Evolutionary conservation across 1,284 basidiomycete genomes (phyloP).

Genomic region (Sphagnurus paluster): DNA sequence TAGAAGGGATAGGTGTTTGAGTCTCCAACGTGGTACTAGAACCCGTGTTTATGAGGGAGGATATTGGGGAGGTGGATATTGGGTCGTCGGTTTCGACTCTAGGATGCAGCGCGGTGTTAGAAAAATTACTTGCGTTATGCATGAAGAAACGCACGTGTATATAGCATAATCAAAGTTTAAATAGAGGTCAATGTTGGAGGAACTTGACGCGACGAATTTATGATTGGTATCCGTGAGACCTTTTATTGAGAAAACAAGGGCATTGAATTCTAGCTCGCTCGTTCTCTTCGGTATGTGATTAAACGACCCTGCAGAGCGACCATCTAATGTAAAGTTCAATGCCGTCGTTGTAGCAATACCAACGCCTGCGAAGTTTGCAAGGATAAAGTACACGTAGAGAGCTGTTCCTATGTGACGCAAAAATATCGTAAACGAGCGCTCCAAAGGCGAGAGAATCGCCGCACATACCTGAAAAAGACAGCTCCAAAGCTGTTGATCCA

Average conservation of each 20-base stretch:
- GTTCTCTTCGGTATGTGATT: constrained; percentile 23
- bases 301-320: constrained; percentile 17
- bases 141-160: constrained; percentile 27
- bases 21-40: neutral
- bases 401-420: constrained; percentile 28
- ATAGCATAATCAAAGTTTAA: constrained; percentile 25
- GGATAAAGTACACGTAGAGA: constrained; percentile 30
- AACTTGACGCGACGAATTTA: constrained; percentile 23
- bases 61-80: neutral
- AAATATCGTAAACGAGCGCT: neutral
- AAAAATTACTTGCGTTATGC: no score
- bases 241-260: constrained; percentile 25
- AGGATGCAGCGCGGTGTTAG: no score
- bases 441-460: neutral
- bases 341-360: constrained; percentile 26
- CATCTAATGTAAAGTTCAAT: constrained; percentile 31
- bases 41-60: neutral
- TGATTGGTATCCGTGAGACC: constrained; percentile 25
- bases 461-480: constrained; percentile 21
- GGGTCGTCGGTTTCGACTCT: neutral
- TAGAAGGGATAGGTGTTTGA: neutral
- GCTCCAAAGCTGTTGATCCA: neutral
- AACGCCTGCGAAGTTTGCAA: constrained; percentile 23
- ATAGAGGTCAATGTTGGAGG: constrained; percentile 10
- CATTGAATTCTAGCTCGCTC: constrained; percentile 19